Conservation (phyloP, 108 stramenopile genomes). For the Schizochytrium sp. region DNA sequence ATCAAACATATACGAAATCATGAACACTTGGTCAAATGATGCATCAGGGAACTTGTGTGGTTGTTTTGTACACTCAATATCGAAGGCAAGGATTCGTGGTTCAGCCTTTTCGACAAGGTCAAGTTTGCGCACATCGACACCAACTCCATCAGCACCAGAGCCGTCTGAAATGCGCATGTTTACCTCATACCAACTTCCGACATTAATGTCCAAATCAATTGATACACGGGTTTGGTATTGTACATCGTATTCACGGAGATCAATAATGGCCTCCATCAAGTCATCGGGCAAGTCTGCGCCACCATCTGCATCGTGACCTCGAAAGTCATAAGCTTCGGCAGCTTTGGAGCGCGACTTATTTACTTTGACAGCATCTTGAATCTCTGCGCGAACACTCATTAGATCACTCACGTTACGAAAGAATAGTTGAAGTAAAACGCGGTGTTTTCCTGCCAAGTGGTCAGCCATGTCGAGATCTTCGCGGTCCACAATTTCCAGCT, state of each 20-base stretch:
- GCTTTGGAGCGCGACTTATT: conserved; percentile 56
- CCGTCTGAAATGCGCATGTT: conserved; percentile 73
- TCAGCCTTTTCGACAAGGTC: conserved; percentile 91
- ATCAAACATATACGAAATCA: conserved; percentile 99
- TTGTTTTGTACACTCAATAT: conserved; percentile 98
- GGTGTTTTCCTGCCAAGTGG: conserved; percentile 78
- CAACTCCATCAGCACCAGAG: conserved; percentile 55
- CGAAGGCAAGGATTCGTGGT: conserved; percentile 93
- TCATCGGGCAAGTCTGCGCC: conserved; percentile 71
- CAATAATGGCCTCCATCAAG: conserved; percentile 79
- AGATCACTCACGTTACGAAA: conserved; percentile 79
- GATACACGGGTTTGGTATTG: conserved; percentile 91
- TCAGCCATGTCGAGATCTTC: conserved; percentile 81
- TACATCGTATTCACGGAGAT: conserved; percentile 97
- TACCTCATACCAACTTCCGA: conserved; percentile 95
- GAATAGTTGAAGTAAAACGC: conserved; percentile 77
- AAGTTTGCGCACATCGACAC: conserved; percentile 78
- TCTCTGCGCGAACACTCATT: conserved; percentile 79
- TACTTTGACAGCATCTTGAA: conserved; percentile 73
- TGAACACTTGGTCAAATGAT: conserved; percentile 92
- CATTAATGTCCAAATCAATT: conserved; percentile 91
- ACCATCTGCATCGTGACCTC: not conserved
- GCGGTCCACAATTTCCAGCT: conserved; percentile 68
- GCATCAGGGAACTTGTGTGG: conserved; percentile 98
- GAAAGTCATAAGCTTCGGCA: conserved; percentile 17